These are phyloP conservation scores for Myxozyma kluyveri DNA, from an alignment of 805 yeast genomes.

Conservation along the genomic window DNA sequence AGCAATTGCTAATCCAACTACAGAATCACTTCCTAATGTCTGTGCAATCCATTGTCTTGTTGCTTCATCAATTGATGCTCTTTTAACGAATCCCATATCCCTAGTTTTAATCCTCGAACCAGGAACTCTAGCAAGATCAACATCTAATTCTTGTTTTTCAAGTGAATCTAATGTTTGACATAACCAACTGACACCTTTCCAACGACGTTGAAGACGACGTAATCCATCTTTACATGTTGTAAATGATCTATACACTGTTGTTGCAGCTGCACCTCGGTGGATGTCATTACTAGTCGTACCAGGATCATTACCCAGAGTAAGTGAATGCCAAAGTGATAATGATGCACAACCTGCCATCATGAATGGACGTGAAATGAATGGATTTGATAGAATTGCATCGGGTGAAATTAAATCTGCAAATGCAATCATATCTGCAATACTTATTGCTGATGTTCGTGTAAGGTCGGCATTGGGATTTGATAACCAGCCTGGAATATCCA, in stretches of 20 bases:
- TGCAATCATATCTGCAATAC: constrained; percentile 35
- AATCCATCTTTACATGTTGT: constrained; percentile 32
- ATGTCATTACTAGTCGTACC: background rate
- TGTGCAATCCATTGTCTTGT: constrained; percentile 31
- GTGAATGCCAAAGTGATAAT: constrained; percentile 31
- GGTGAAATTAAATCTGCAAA: constrained; percentile 35
- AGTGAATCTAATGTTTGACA: constrained; percentile 33
- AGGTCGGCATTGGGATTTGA: constrained; percentile 30
- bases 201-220: constrained; percentile 28
- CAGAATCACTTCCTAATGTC: constrained; percentile 24
- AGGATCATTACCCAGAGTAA: constrained; percentile 16
- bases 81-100: constrained; percentile 30
- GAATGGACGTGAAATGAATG: constrained; percentile 34
- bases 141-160: constrained; percentile 34
- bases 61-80: constrained; percentile 31
- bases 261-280: constrained; percentile 5
- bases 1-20: constrained; percentile 30
- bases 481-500: constrained; percentile 28
- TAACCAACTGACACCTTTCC: constrained; percentile 36
- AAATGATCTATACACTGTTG: constrained; percentile 29
- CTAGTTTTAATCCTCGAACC: constrained; percentile 26
- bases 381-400: constrained; percentile 33
- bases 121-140: constrained; percentile 29
- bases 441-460: constrained; percentile 35
- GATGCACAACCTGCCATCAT: constrained; percentile 35